Percentiles rank a stretch among this genome's conserved stretches.
Conservation (phyloP, 2,329 filamentous ascomycete species). For the Cryoendolithus antarcticus region DNA sequence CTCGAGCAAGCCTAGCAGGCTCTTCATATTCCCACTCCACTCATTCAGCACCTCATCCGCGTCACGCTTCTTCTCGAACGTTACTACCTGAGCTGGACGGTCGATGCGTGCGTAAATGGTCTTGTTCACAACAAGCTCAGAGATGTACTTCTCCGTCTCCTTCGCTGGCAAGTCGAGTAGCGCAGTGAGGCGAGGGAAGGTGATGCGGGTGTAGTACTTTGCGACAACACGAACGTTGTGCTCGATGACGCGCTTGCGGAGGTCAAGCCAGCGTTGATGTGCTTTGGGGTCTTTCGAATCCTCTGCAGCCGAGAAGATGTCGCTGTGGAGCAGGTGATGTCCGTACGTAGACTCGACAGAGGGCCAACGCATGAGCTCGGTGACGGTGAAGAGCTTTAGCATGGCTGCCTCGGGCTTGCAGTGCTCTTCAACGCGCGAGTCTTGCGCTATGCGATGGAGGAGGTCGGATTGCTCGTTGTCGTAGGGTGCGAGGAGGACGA, state of each 20-base stretch:
- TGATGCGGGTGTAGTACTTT: conserved; percentile 97
- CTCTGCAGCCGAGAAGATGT: conserved; percentile 66
- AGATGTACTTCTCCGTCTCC: conserved; percentile 98
- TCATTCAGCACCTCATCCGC: conserved; percentile 95
- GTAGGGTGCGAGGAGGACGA: conserved; percentile 88
- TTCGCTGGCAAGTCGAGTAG: conserved; percentile 86
- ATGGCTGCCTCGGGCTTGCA: conserved; percentile 65
- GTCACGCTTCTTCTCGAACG: conserved; percentile 86
- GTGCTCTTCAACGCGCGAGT: conserved; percentile 52
- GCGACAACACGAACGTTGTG: conserved; percentile 96
- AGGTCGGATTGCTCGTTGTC: conserved; percentile 98
- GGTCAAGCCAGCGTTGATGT: conserved; percentile 76
- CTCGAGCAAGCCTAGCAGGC: conserved; percentile 69
- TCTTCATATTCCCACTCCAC: conserved; percentile 98
- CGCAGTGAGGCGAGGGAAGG: conserved; percentile 79
- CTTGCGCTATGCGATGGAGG: conserved; percentile 80
- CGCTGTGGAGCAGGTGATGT: conserved; percentile 72
- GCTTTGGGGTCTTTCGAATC: conserved; percentile 59
- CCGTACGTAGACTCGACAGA: conserved; percentile 82
- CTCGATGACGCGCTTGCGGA: conserved; percentile 97
- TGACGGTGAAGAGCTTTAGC: conserved; percentile 86
- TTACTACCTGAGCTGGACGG: conserved; percentile 80
- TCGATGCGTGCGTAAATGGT: conserved; percentile 98
- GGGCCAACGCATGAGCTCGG: conserved; percentile 97
- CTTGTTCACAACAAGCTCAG: conserved; percentile 90